Base-by-base conservation (phyloP, 2,329 filamentous ascomycete genomes). In the Ampelomyces quisqualis region DNA sequence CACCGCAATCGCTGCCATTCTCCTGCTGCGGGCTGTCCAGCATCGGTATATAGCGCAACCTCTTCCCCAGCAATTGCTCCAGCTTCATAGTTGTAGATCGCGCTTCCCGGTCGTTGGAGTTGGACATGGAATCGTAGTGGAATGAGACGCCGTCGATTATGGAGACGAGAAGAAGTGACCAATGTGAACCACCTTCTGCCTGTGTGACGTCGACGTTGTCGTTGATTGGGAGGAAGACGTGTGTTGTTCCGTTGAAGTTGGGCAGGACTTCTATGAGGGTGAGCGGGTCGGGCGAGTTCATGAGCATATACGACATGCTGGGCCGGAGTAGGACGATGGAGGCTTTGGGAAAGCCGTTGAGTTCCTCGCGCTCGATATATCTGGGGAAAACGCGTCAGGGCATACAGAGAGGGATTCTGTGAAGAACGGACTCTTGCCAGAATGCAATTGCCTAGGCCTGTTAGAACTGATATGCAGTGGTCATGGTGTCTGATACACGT, bases 221-320 rank as follows among this genome's bases (percentile, higher is more conserved):
- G 70, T 96, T 97, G 66, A 98, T 85, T 14, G 93, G 93, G 2
- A 98, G 80, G 72, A 98, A 98, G 56, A 96, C 85, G 70, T 98
- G 93, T 3, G 90, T 94, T 28, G 88, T 86, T 39, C 78, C 78
- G 24, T 72, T 73, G 70, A 97, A 94, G 65, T 93, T 77, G 5
- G 91, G 90, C 1, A 97, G 79, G 1, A 86, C 89, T 47, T 82
- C 77, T 53, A 73, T 73, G 30, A 84, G 71, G 2, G 74, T 74
- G 29, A 73, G 69, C 4, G 79, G 77, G 44, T 84, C 77, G 14
- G 73, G 69, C 1, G 78, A 86, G 65, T 89, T 85, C 75, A 93
- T 86, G 49, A 97, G 80, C 69, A 97, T 83, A 67, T 93, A 94
- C 40, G 88, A 85, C 87, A 97, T 95, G 60, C 85, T 88, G 1